Percentiles rank a stretch among this genome's conserved stretches.
Conservation (phyloP, 352 stramenopile genomes). For the Pythium utonaiense region DNA sequence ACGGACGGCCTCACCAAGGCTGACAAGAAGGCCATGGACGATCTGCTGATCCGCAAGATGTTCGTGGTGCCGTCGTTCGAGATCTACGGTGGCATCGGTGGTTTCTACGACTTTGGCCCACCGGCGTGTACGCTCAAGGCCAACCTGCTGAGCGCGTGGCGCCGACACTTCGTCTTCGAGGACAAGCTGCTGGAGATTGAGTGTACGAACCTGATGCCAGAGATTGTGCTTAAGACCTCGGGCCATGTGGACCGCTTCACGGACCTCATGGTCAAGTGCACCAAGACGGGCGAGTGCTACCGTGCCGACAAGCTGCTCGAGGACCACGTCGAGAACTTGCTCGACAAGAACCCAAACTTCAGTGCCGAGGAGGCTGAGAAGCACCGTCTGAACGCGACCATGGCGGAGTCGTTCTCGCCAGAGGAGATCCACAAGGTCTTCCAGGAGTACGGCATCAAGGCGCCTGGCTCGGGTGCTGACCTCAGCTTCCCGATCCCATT, state of each 20-base stretch:
- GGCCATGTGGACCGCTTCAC: conserved; percentile 97
- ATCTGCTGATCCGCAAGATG: conserved; percentile 98
- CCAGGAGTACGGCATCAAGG: conserved; percentile 93
- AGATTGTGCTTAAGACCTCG: conserved; percentile 92
- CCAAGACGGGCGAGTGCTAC: no score
- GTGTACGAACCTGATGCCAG: conserved; percentile 94
- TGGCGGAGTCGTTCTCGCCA: conserved; percentile 97
- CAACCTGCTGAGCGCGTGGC: conserved; percentile 97
- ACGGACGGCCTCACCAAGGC: conserved; percentile 60
- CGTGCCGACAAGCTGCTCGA: no score
- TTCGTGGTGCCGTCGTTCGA: conserved; percentile 94
- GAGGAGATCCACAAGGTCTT: conserved; percentile 96
- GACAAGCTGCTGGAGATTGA: conserved; percentile 92
- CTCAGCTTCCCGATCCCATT: conserved; percentile 97
- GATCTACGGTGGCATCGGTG: conserved; percentile 97
- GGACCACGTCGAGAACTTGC: no score
- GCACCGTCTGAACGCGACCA: conserved; percentile 90
- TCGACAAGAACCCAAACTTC: conserved; percentile 78
- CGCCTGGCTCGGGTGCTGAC: conserved; percentile 85
- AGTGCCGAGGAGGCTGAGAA: conserved; percentile 87
- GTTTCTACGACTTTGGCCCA: conserved; percentile 98
- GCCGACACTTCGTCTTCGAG: conserved; percentile 97
- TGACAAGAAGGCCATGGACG: conserved; percentile 94
- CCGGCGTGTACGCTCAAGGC: conserved; percentile 94
- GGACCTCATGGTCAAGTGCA: conserved; percentile 98